Conservation (phyloP, 345 rosid genomes). For the Clarkia xantiana region DNA sequence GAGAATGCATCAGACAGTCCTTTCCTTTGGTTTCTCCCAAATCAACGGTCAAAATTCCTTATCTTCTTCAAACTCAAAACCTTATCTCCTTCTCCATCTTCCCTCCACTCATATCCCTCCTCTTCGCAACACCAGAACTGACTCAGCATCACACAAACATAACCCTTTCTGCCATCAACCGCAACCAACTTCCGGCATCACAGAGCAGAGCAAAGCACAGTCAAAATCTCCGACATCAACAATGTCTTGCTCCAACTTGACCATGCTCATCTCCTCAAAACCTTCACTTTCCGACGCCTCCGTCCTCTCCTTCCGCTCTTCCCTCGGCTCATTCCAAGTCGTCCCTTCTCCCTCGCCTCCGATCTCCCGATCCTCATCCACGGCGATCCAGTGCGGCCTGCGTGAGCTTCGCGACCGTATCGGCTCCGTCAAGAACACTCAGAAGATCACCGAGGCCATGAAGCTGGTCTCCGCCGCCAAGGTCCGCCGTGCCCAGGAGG, state of each 20-base stretch:
- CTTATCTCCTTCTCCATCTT: conserved; percentile 30
- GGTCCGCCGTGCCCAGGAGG: conserved; percentile 96
- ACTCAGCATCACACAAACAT: conserved; percentile 5
- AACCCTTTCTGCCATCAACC: conserved; percentile 12
- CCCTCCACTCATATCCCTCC: conserved; percentile 46
- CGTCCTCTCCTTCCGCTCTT: conserved; percentile 52
- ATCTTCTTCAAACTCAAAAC: conserved; percentile 39
- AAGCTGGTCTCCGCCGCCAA: conserved; percentile 95
- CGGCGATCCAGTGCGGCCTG: conserved; percentile 54
- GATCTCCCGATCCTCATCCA: conserved; percentile 32
- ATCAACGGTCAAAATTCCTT: conserved; percentile 49
- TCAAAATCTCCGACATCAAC: conserved; percentile 4
- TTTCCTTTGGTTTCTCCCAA: no score
- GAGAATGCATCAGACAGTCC: no score
- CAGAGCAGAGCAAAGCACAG: neutral
- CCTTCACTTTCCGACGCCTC: conserved; percentile 62
- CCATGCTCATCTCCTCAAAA: conserved; percentile 72
- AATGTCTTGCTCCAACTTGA: conserved; percentile 72
- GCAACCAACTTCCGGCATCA: conserved; percentile 14
- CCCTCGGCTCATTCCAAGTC: conserved; percentile 45
- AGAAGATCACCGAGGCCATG: conserved; percentile 98
- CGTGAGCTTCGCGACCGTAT: conserved; percentile 74
- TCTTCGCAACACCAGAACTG: conserved; percentile 13
- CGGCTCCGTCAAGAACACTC: conserved; percentile 79
- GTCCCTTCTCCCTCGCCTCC: conserved; percentile 31